Conservation (phyloP, 2,329 filamentous ascomycete species). For the Neocucurbitaria cava region DNA sequence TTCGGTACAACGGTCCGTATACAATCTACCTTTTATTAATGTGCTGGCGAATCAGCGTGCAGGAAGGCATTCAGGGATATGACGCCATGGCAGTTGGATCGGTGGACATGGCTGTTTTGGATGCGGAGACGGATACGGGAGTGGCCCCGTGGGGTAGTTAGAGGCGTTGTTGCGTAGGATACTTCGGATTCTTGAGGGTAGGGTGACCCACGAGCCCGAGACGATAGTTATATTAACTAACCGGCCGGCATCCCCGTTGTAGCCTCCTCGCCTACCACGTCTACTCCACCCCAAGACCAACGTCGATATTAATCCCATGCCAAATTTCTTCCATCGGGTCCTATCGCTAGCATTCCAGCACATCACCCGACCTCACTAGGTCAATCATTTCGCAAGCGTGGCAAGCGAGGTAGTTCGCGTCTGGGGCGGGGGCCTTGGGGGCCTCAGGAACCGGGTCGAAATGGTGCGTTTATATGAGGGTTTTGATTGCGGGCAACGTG, state of each 20-base stretch:
- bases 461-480: conserved; percentile 6
- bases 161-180: background rate
- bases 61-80: background rate
- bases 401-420: conserved; percentile 2
- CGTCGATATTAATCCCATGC: conserved; percentile 10
- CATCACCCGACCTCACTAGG: conserved; percentile 15
- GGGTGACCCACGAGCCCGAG: no score
- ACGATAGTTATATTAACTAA: conserved; percentile 14
- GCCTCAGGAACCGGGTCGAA: conserved; percentile 10
- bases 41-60: background rate
- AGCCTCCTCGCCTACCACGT: background rate
- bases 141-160: conserved; percentile 1
- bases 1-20: conserved; percentile 1
- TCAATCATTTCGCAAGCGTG: no score
- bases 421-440: background rate
- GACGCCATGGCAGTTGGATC: background rate
- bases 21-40: background rate
- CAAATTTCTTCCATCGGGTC: background rate
- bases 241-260: conserved; percentile 4
- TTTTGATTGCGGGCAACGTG: conserved; percentile 9
- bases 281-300: no score
- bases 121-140: background rate
- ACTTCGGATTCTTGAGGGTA: no score
- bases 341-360: conserved; percentile 7
- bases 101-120: background rate